A percentile compares a stretch with the other conserved stretches of the same genome.
phyloP scores from a whole-genome alignment of 768 basidiomycete genomes.

The Trametes meyenii region DNA sequence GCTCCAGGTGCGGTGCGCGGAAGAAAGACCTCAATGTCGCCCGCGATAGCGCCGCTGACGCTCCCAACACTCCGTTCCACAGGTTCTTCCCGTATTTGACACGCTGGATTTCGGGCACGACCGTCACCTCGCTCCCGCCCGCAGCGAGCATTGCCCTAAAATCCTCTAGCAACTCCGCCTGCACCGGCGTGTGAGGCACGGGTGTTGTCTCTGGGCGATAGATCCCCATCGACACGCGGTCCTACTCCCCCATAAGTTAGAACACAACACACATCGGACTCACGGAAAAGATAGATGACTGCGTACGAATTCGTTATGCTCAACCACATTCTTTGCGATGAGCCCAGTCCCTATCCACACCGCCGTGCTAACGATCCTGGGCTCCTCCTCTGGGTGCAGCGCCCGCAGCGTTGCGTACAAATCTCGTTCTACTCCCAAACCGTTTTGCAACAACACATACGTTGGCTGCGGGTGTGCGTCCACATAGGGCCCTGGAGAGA shows the following conservation, averaged over 20 bases:
- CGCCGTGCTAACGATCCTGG: slow-evolving; percentile 57
- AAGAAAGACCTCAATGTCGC: slow-evolving; percentile 54
- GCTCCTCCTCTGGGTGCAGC: slow-evolving; percentile 44
- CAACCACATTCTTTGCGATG: slow-evolving; percentile 47
- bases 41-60: slow-evolving; percentile 53
- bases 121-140: slow-evolving; percentile 50
- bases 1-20: slow-evolving; percentile 45
- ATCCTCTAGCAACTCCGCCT: slow-evolving; percentile 46
- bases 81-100: slow-evolving; percentile 65
- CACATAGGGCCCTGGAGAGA: slow-evolving; percentile 48
- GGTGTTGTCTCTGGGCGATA: slow-evolving; percentile 51
- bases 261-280: not conserved
- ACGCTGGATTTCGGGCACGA: slow-evolving; percentile 64
- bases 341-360: slow-evolving; percentile 59
- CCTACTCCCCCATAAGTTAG: no score
- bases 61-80: slow-evolving; percentile 62
- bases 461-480: slow-evolving; percentile 53
- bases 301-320: slow-evolving; percentile 56
- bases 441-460: slow-evolving; percentile 72
- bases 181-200: slow-evolving; percentile 44
- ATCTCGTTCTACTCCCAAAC: slow-evolving; percentile 69
- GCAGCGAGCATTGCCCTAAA: slow-evolving; percentile 47
- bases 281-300: not conserved
- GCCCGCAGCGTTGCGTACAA: slow-evolving; percentile 55
- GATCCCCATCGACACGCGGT: slow-evolving; percentile 54